These are phyloP conservation scores for Alternaria rosae DNA, from an alignment of 2,329 filamentous ascomycete species.

Conservation along the genomic window DNA sequence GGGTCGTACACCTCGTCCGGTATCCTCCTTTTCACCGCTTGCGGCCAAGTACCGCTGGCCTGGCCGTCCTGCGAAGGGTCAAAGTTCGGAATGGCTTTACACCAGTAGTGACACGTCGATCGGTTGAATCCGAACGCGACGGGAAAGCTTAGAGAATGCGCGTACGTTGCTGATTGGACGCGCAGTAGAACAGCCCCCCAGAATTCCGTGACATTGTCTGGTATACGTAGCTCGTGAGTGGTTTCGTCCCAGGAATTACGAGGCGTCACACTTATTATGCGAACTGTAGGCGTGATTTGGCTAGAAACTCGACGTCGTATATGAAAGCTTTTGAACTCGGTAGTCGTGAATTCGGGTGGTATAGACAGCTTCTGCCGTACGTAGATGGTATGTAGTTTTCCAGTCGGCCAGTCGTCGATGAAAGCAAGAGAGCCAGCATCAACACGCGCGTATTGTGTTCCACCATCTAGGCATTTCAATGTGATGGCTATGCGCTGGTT, in stretches of 20 bases:
- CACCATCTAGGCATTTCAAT: conserved; percentile 30
- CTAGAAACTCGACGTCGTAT: conserved; percentile 26
- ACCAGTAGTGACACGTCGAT: conserved; percentile 34
- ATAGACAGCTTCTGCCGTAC: conserved; percentile 32
- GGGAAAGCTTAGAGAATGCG: conserved; percentile 25
- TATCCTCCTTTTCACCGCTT: conserved; percentile 21
- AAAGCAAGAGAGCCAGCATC: conserved; percentile 61
- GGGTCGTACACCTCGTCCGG: conserved; percentile 25
- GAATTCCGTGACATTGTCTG: conserved; percentile 13
- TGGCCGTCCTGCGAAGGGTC: conserved; percentile 14
- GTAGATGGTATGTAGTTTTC: conserved; percentile 32
- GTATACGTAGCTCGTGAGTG: conserved; percentile 27
- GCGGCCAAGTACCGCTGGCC: conserved; percentile 19
- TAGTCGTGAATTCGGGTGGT: conserved; percentile 29
- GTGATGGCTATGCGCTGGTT: conserved; percentile 34
- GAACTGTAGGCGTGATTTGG: conserved; percentile 23
- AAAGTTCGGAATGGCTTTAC: conserved; percentile 23
- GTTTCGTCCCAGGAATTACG: conserved; percentile 21
- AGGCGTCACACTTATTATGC: conserved; percentile 26
- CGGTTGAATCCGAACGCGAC: conserved; percentile 32
- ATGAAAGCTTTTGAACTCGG: conserved; percentile 31
- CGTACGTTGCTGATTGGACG: conserved; percentile 24
- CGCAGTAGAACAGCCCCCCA: conserved; percentile 26
- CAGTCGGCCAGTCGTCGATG: conserved; percentile 50
- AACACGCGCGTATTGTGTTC: conserved; percentile 46